These are phyloP conservation scores for Viola pubescens DNA, from an alignment of 441 rosid genomes.

Conservation along the genomic window DNA sequence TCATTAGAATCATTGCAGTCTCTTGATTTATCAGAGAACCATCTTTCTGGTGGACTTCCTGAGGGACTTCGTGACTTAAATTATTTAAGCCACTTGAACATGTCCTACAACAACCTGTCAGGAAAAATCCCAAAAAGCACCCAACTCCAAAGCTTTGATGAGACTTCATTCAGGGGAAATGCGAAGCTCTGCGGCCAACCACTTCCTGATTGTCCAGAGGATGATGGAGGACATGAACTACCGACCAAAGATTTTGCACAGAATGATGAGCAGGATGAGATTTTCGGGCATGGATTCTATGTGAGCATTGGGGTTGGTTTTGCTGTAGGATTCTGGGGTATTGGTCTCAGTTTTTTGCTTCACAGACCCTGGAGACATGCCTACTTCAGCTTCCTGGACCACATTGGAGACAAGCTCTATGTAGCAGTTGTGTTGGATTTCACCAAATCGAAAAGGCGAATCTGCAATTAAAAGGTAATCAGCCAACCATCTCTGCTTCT, in stretches of 20 bases:
- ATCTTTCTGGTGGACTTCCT: slow-evolving; percentile 1
- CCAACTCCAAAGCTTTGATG: slow-evolving; percentile 6
- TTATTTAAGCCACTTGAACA: background rate
- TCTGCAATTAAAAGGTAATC: no score
- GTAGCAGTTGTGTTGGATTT: background rate
- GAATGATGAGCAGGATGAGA: background rate
- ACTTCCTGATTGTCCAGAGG: slow-evolving; percentile 4
- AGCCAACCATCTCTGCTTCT: no score
- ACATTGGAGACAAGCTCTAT: background rate
- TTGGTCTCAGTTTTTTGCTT: slow-evolving; percentile 1
- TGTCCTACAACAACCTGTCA: slow-evolving; percentile 11
- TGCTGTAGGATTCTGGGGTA: slow-evolving; percentile 4
- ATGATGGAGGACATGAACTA: background rate
- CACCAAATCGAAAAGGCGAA: background rate
- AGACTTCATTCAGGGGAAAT: slow-evolving; percentile 8
- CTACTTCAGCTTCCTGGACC: slow-evolving; percentile 7
- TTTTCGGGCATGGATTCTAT: slow-evolving; percentile 3
- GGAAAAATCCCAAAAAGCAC: slow-evolving; percentile 9
- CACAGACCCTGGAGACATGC: slow-evolving; percentile 7
- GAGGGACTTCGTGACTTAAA: background rate
- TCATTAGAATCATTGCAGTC: background rate
- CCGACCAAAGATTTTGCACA: background rate
- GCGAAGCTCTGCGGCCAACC: slow-evolving; percentile 16
- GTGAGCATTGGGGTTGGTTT: slow-evolving; percentile 8
- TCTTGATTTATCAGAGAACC: slow-evolving; percentile 8